phyloP scores from a whole-genome alignment of 306 rosid species.

The Castanopsis chinensis region DNA sequence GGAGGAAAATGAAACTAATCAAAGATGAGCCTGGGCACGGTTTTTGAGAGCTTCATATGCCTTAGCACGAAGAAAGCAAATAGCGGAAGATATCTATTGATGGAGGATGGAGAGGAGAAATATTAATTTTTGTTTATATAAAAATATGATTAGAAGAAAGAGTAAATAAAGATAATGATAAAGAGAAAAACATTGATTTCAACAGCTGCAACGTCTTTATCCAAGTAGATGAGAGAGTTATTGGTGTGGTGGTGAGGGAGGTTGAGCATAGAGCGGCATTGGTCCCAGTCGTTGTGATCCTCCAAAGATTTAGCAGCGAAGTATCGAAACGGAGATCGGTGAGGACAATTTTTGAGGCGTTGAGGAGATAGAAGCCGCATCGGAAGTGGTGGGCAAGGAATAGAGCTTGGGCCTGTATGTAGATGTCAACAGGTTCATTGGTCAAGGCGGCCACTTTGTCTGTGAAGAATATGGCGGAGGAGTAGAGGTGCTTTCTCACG shows the following conservation, averaged over 20 bases:
- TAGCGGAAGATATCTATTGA: conserved; percentile 85
- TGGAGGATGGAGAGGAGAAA: conserved; percentile 20
- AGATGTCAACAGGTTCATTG: conserved; percentile 86
- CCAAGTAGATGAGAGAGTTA: too few relatives aligned
- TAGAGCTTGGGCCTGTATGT: conserved; percentile 97
- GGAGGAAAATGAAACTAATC: conserved; percentile 46
- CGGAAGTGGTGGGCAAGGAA: conserved; percentile 95
- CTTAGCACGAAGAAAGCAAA: conserved; percentile 88
- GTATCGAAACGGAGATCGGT: conserved; percentile 94
- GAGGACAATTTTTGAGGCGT: conserved; percentile 84
- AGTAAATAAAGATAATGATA: neutral
- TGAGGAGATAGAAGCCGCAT: conserved; percentile 89
- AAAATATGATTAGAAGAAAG: neutral
- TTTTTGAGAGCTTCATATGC: conserved; percentile 92
- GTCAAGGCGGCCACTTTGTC: conserved; percentile 89
- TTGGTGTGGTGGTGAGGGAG: too few relatives aligned
- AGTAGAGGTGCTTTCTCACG: conserved; percentile 88
- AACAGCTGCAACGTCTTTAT: too few relatives aligned
- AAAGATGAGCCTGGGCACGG: conserved; percentile 82
- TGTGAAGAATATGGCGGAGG: conserved; percentile 95
- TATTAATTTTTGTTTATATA: neutral
- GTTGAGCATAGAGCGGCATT: conserved; percentile 76
- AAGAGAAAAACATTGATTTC: neutral
- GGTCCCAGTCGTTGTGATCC: conserved; percentile 97
- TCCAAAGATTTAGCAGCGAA: conserved; percentile 98